phyloP scores from a whole-genome alignment of 1,284 basidiomycete genomes.

The Ceratobasidium sp. region DNA sequence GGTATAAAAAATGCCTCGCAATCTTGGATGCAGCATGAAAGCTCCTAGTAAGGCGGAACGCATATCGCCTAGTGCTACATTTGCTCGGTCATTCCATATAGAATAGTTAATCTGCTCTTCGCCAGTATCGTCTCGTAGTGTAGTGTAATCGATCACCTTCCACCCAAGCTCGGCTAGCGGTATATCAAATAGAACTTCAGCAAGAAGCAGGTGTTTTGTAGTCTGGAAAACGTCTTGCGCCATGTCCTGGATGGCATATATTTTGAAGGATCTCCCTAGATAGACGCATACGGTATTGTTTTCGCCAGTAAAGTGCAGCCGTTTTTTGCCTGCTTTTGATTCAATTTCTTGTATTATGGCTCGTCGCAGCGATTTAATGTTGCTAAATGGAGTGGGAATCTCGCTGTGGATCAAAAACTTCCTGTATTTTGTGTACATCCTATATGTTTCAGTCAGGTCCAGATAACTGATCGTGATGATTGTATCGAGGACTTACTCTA shows the following conservation, averaged over 20 bases:
- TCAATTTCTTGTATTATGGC: neutral
- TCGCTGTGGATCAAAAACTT: neutral
- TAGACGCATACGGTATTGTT: neutral
- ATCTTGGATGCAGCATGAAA: neutral
- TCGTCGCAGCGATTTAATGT: neutral
- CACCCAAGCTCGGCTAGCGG: neutral
- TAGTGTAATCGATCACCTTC: neutral
- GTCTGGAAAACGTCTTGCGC: neutral
- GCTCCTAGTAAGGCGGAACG: neutral
- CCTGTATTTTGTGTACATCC: too few relatives aligned
- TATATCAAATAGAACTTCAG: neutral
- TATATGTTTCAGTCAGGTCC: too few relatives aligned
- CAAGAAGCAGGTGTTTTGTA: neutral
- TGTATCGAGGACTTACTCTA: too few relatives aligned
- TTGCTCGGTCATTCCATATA: neutral
- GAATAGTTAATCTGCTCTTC: neutral
- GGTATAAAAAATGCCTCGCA: neutral
- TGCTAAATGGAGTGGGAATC: neutral
- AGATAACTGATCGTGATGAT: too few relatives aligned
- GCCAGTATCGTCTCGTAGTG: neutral
- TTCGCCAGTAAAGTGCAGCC: neutral
- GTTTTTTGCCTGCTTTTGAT: neutral
- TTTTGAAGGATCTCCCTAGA: neutral
- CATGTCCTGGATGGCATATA: neutral
- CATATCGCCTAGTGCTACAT: neutral